These are phyloP conservation scores for Penicillium bialowiezense DNA, from an alignment of 495 filamentous ascomycete species.

Conservation along the genomic window DNA sequence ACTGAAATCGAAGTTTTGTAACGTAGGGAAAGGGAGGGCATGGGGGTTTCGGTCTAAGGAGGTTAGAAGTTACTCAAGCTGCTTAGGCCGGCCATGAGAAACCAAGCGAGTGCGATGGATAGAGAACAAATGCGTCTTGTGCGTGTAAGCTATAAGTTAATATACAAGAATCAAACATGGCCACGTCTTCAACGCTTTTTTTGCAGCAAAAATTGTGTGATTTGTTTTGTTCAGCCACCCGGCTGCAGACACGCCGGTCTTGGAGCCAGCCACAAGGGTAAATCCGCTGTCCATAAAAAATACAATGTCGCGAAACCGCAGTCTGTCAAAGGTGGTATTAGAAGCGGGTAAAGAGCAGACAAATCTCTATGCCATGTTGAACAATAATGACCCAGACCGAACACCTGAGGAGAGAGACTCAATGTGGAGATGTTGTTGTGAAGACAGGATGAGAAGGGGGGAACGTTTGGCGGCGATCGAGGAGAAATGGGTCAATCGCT, in stretches of 20 bases:
- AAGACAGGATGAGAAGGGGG: constrained; percentile 23
- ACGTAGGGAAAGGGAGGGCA: too few species aligned
- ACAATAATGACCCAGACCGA: constrained; percentile 37
- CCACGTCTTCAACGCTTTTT: neutral
- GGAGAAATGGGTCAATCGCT: constrained; percentile 8
- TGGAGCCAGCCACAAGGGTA: neutral
- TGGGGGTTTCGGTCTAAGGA: too few species aligned
- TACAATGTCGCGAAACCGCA: constrained; percentile 1
- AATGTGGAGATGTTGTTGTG: constrained; percentile 32
- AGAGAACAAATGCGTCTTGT: neutral
- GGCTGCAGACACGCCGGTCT: neutral
- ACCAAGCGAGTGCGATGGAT: neutral
- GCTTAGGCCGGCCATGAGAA: neutral
- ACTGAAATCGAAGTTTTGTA: too few species aligned
- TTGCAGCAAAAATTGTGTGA: neutral
- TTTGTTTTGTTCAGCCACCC: neutral
- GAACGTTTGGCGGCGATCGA: constrained; percentile 10
- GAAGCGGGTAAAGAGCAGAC: constrained; percentile 27
- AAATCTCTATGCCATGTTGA: constrained; percentile 43
- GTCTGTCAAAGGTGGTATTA: neutral
- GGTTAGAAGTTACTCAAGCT: neutral
- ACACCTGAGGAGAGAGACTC: constrained; percentile 49
- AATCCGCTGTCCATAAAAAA: constrained; percentile 1
- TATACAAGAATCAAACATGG: neutral
- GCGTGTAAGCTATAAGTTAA: neutral